A percentile compares a stretch with the other conserved stretches of the same genome.
Conservation (phyloP, 1,139 yeast genomes). For the Geotrichum fermentans region DNA sequence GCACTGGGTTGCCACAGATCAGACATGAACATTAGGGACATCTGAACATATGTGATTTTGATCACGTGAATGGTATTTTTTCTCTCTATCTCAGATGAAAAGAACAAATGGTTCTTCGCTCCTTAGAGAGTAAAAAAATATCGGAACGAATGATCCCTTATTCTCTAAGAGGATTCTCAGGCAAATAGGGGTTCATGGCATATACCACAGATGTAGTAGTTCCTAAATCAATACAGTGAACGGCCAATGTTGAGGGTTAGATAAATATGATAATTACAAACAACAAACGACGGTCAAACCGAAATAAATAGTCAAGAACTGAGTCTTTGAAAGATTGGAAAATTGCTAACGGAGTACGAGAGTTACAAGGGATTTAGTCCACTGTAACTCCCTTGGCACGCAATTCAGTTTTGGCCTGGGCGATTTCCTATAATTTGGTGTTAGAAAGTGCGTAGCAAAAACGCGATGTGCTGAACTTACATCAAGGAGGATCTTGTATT, state of each 20-base stretch:
- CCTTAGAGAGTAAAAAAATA: too few species aligned
- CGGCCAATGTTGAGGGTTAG: background rate
- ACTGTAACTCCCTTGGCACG: constrained; percentile 53
- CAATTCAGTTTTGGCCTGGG: constrained; percentile 60
- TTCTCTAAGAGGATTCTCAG: too few species aligned
- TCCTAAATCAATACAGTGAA: too few species aligned
- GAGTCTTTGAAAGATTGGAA: background rate
- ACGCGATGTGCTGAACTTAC: constrained; percentile 31
- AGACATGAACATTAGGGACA: too few species aligned
- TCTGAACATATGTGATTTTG: too few species aligned
- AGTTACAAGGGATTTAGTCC: constrained; percentile 34
- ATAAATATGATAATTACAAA: constrained; percentile 5
- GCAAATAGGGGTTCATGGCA: too few species aligned
- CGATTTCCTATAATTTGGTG: constrained; percentile 46
- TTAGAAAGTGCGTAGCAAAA: constrained; percentile 4
- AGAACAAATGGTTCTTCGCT: too few species aligned
- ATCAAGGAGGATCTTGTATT: constrained; percentile 56
- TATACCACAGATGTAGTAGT: too few species aligned
- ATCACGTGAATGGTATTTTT: too few species aligned
- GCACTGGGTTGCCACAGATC: too few species aligned
- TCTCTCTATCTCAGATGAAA: too few species aligned
- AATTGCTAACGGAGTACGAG: background rate
- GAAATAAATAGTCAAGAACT: constrained; percentile 3
- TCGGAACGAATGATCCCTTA: too few species aligned
- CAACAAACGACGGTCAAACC: constrained; percentile 4